A percentile compares a stretch with the other conserved stretches of the same genome.
phyloP scores from a whole-genome alignment of 331 rosid species.

The Saraca asoca region DNA sequence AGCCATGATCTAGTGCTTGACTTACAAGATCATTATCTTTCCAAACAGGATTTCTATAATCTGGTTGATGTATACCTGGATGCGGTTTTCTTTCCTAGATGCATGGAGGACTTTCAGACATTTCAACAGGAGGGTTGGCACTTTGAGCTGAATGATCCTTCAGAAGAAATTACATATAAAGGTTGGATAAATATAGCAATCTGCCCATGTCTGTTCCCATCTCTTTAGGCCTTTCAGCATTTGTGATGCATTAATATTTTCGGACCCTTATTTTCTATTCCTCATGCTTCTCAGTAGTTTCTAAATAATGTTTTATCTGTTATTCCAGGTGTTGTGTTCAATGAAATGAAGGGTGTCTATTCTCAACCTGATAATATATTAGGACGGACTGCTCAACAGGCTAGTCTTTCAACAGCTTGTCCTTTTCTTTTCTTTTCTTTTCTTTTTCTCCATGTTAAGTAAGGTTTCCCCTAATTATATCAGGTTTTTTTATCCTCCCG shows the following conservation, averaged over 20 bases:
- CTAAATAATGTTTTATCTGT: conserved; percentile 21
- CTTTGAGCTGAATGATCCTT: conserved; percentile 85
- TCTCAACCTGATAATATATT: conserved; percentile 94
- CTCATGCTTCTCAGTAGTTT: conserved; percentile 6
- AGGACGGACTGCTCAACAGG: conserved; percentile 89
- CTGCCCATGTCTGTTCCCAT: neutral
- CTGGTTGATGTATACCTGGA: conserved; percentile 94
- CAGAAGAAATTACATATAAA: conserved; percentile 84
- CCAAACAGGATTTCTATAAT: conserved; percentile 84
- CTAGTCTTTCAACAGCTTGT: conserved; percentile 43
- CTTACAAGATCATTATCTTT: conserved; percentile 26
- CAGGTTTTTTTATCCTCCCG: neutral
- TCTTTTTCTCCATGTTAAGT: neutral
- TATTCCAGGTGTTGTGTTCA: conserved; percentile 89
- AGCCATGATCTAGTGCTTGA: neutral
- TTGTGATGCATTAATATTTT: neutral
- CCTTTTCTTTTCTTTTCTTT: conserved; percentile 8
- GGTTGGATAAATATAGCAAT: conserved; percentile 44
- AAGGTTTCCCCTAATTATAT: conserved; percentile 1
- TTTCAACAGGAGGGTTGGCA: conserved; percentile 99
- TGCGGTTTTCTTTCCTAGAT: conserved; percentile 95
- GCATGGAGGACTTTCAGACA: conserved; percentile 77
- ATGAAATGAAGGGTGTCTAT: conserved; percentile 98
- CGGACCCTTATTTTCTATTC: neutral
- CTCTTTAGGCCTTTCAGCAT: neutral